These are phyloP conservation scores for Sclerotinia sclerotiorum DNA, from an alignment of 2,329 filamentous ascomycete species.

Conservation along the genomic window DNA sequence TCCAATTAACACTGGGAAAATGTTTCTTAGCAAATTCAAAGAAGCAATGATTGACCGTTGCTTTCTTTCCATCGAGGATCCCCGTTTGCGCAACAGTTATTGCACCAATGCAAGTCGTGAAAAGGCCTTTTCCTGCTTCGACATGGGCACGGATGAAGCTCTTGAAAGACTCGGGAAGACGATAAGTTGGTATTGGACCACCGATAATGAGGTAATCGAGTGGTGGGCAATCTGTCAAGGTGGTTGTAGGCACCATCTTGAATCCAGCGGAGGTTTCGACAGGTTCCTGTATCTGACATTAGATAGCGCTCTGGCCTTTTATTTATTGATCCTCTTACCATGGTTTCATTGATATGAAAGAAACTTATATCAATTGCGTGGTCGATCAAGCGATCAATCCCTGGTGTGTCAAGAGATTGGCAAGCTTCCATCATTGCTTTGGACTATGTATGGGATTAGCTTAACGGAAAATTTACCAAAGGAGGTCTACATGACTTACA, in stretches of 20 bases:
- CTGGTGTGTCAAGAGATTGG: constrained; percentile 13
- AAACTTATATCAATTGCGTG: constrained; percentile 33
- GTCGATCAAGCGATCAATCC: constrained; percentile 14
- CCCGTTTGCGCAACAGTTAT: constrained; percentile 41
- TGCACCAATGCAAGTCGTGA: constrained; percentile 45
- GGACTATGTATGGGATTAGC: background rate
- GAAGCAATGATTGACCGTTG: constrained; percentile 46
- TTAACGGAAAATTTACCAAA: background rate
- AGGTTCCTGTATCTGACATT: constrained; percentile 21
- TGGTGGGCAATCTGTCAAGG: constrained; percentile 41
- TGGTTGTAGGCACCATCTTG: constrained; percentile 29
- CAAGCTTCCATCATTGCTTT: constrained; percentile 12
- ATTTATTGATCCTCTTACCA: constrained; percentile 2
- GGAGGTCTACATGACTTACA: constrained; percentile 16
- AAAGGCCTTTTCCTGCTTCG: constrained; percentile 42
- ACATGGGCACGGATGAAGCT: constrained; percentile 43
- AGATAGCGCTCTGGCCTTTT: background rate
- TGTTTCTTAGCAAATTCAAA: constrained; percentile 38
- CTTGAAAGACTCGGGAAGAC: constrained; percentile 38
- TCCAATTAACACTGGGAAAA: constrained; percentile 48
- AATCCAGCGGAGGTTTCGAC: constrained; percentile 27
- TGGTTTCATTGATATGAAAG: constrained; percentile 34
- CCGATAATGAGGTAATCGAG: constrained; percentile 44
- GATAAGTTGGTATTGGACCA: constrained; percentile 39
- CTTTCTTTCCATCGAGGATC: constrained; percentile 45